Evolutionary conservation across 306 rosid species (phyloP).

Genomic region (Pterocarpus macrocarpus): DNA sequence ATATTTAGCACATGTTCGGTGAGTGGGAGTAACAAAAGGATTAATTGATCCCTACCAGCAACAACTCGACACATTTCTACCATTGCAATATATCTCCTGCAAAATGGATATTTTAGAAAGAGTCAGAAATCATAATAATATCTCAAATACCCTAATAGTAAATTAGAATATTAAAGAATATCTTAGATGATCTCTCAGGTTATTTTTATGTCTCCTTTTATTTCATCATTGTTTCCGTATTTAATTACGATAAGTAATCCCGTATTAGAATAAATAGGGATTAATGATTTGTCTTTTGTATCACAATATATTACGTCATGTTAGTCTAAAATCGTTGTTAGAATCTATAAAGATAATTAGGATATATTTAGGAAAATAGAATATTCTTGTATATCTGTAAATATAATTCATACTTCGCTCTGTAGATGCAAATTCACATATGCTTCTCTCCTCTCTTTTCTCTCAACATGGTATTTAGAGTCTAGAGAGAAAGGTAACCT

Average conservation of each 20-base stretch:
- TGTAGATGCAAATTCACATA: too few relatives aligned
- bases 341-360: too few relatives aligned
- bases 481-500: too few relatives aligned
- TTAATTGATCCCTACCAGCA: constrained; percentile 75
- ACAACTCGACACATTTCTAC: constrained; percentile 94
- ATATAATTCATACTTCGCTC: too few relatives aligned
- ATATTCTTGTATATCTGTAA: too few relatives aligned
- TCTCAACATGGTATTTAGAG: too few relatives aligned
- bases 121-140: background rate
- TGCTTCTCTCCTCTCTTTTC: too few relatives aligned
- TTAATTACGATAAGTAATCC: background rate
- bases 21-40: constrained; percentile 74
- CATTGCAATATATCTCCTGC: constrained; percentile 93
- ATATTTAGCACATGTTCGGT: constrained; percentile 82
- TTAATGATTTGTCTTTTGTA: background rate
- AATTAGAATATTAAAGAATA: too few relatives aligned
- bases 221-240: too few relatives aligned
- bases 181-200: too few relatives aligned
- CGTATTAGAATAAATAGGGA: background rate
- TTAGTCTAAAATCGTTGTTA: background rate
- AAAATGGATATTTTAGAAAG: constrained; percentile 44
- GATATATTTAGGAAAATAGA: too few relatives aligned
- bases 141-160: background rate
- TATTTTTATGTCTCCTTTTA: too few relatives aligned
- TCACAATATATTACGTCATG: background rate